Evolutionary conservation across 257 asterid genomes (phyloP).

Genomic region (Gynochthodes officinalis): DNA sequence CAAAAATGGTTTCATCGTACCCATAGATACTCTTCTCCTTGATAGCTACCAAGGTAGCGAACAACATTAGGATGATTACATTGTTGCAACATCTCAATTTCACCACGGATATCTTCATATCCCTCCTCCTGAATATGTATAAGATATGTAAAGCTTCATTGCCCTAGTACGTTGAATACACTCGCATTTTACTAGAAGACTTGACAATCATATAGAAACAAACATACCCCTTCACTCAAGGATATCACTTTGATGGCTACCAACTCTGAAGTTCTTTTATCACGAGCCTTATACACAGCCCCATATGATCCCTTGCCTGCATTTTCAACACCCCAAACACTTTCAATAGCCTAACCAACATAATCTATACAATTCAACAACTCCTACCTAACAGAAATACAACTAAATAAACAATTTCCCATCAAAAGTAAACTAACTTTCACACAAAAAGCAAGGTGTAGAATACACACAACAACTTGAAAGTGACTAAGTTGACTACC

Average conservation of each 20-base stretch:
- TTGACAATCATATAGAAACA: slow-evolving; percentile 15
- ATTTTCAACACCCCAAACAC: slow-evolving; percentile 19
- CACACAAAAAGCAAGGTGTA: not conserved
- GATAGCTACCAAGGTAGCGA: slow-evolving; percentile 97
- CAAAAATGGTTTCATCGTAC: slow-evolving; percentile 42
- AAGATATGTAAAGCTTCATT: slow-evolving; percentile 13
- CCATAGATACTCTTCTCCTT: slow-evolving; percentile 99
- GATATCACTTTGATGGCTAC: slow-evolving; percentile 98
- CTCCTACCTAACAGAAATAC: not conserved
- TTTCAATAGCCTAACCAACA: slow-evolving; percentile 21
- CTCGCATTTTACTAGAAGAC: slow-evolving; percentile 2
- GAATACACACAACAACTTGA: not conserved
- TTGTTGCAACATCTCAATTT: slow-evolving; percentile 98
- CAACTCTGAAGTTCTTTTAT: slow-evolving; percentile 78
- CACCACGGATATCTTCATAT: slow-evolving; percentile 95
- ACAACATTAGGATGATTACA: slow-evolving; percentile 99
- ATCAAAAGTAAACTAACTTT: not conserved
- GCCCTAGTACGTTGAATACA: slow-evolving; percentile 10
- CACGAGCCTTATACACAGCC: slow-evolving; percentile 95
- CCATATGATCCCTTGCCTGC: slow-evolving; percentile 98
- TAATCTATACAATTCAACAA: not conserved
- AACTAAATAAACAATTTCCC: too few species aligned
- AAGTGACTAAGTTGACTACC: not conserved
- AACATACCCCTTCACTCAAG: slow-evolving; percentile 87
- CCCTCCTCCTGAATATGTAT: slow-evolving; percentile 80